Evolutionary conservation across 176 grass and related monocot genomes (phyloP).

Genomic region (Rhipidocladum racemiflorum): DNA sequence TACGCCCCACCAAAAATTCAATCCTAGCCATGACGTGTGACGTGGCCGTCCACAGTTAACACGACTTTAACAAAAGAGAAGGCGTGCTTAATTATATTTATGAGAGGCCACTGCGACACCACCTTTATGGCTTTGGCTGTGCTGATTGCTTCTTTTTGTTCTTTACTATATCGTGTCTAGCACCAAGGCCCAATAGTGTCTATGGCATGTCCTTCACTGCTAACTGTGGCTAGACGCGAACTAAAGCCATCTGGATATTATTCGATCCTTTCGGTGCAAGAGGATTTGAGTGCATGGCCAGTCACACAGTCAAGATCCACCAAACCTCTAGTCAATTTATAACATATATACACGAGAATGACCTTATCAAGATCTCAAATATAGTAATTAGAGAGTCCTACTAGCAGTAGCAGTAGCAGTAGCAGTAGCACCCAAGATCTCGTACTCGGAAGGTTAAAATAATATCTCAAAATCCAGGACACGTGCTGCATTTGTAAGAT

Average conservation of each 20-base stretch:
- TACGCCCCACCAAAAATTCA: not conserved
- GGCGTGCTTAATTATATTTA: not conserved
- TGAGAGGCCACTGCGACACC: not conserved
- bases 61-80: conserved; percentile 5
- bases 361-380: not conserved
- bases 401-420: not conserved
- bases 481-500: not conserved
- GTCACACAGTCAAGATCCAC: conserved; percentile 4
- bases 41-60: not conserved
- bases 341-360: not conserved
- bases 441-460: not conserved
- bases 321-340: not conserved
- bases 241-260: not conserved
- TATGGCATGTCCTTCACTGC: not conserved
- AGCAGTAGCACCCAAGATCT: not conserved
- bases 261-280: not conserved
- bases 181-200: not conserved
- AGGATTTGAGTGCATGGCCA: not conserved
- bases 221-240: not conserved
- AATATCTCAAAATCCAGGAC: not conserved
- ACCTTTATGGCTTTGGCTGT: conserved; percentile 1
- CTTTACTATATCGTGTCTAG: conserved; percentile 14
- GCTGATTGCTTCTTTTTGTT: conserved; percentile 20
- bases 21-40: conserved; percentile 23
- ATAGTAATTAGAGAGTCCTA: not conserved